Evolutionary conservation across 352 stramenopile species (phyloP).

Genomic region (Phytopythium mirpurense): DNA sequence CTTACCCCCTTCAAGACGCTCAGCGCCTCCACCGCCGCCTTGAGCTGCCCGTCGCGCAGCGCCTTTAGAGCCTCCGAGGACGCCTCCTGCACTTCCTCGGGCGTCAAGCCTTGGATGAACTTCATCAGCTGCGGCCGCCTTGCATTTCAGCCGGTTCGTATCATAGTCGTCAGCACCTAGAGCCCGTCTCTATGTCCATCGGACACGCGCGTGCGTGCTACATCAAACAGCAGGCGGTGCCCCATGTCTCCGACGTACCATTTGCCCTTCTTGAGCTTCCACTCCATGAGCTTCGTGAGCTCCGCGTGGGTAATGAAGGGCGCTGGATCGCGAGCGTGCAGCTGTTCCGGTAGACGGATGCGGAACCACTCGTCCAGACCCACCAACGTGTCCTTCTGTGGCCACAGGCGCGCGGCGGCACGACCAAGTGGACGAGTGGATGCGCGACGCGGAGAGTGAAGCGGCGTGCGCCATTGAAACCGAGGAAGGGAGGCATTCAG

Average conservation of each 20-base stretch:
- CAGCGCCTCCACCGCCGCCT: conserved; percentile 44
- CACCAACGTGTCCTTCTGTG: conserved; percentile 50
- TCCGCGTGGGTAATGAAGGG: conserved; percentile 50
- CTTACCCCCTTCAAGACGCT: conserved; percentile 62
- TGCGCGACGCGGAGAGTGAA: neutral
- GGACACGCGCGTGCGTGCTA: neutral
- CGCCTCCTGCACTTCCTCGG: conserved; percentile 39
- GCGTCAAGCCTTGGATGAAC: conserved; percentile 41
- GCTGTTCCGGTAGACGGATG: conserved; percentile 24
- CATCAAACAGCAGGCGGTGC: neutral
- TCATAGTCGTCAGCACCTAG: neutral
- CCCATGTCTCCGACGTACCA: conserved; percentile 38
- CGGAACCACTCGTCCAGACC: conserved; percentile 61
- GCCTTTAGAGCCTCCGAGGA: conserved; percentile 34
- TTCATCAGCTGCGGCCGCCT: conserved; percentile 65
- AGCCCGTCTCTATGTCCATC: neutral
- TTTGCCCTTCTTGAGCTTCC: conserved; percentile 85
- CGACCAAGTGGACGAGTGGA: conserved; percentile 6
- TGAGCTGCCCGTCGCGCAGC: conserved; percentile 22
- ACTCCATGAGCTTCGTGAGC: conserved; percentile 66
- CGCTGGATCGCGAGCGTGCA: conserved; percentile 40
- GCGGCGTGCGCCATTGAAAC: neutral
- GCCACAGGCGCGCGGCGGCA: too few species aligned
- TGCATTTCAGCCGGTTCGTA: neutral
- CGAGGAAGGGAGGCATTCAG: neutral